These are phyloP conservation scores for Ceratobasidium sp. DNA, from an alignment of 1,284 basidiomycete species.

Conservation along the genomic window DNA sequence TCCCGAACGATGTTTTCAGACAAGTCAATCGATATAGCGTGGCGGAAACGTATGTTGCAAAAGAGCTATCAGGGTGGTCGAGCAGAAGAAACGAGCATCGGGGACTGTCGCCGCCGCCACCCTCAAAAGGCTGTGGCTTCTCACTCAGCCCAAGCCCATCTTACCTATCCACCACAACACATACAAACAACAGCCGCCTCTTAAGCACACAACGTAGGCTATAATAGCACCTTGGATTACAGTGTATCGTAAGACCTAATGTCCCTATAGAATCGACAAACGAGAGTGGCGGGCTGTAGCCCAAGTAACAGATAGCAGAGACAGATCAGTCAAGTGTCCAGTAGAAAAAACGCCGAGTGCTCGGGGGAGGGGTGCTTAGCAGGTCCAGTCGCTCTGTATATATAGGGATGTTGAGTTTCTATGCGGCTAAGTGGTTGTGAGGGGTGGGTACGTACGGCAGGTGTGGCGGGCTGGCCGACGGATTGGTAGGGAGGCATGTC, in stretches of 20 bases:
- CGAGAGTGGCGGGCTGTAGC: background rate
- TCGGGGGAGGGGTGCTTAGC: constrained; percentile 2
- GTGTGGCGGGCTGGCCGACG: constrained; percentile 7
- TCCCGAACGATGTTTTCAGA: too few species aligned
- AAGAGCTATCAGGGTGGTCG: too few species aligned
- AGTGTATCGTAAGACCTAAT: too few species aligned
- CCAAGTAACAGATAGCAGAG: background rate
- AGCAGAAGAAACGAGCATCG: too few species aligned
- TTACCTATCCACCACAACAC: background rate
- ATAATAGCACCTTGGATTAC: too few species aligned
- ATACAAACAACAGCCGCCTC: background rate
- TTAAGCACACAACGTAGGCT: too few species aligned
- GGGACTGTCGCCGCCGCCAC: too few species aligned
- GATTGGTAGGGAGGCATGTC: constrained; percentile 32
- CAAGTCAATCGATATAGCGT: too few species aligned
- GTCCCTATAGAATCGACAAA: background rate
- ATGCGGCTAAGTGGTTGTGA: background rate
- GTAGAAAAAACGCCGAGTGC: background rate
- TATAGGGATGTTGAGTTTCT: background rate
- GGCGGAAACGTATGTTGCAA: too few species aligned
- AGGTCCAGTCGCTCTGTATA: constrained; percentile 11
- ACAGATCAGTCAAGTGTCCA: background rate
- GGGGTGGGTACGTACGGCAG: constrained; percentile 22
- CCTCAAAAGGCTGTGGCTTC: background rate
- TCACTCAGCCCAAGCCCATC: background rate